These are phyloP conservation scores for Sugiyamaella americana DNA, from an alignment of 805 yeast genomes.

Conservation along the genomic window DNA sequence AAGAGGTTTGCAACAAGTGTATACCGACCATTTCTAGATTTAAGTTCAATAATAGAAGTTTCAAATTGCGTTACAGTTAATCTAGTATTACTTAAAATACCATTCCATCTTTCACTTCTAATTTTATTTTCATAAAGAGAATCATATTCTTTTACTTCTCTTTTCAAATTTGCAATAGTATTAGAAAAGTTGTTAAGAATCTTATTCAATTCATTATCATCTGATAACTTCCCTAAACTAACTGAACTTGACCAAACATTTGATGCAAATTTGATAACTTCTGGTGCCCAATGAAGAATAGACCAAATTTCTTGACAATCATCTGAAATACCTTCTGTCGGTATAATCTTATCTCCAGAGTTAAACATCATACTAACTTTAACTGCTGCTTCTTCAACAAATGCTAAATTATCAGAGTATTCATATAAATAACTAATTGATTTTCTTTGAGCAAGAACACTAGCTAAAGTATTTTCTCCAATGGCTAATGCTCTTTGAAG, in stretches of 20 bases:
- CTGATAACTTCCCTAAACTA: not conserved
- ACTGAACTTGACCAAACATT: not conserved
- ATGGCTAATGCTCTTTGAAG: constrained; percentile 72
- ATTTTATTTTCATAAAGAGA: no score
- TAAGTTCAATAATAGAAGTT: not conserved
- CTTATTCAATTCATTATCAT: not conserved
- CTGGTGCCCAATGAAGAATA: constrained; percentile 3
- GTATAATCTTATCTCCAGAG: not conserved
- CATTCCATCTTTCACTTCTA: not conserved
- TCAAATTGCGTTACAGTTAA: not conserved
- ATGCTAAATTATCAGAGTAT: not conserved
- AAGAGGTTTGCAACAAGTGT: not conserved
- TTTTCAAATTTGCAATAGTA: not conserved
- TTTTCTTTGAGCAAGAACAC: not conserved
- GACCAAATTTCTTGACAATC: not conserved
- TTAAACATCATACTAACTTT: no score
- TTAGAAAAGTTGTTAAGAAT: not conserved
- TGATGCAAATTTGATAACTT: not conserved
- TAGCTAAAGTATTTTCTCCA: constrained; percentile 50
- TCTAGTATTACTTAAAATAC: no score
- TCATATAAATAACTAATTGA: not conserved
- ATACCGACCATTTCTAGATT: not conserved
- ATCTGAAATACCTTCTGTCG: not conserved
- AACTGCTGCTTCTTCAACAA: not conserved
- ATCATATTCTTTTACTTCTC: not conserved